These are phyloP conservation scores for Osmanthus fragrans DNA, from an alignment of 257 asterid species.

Conservation along the genomic window DNA sequence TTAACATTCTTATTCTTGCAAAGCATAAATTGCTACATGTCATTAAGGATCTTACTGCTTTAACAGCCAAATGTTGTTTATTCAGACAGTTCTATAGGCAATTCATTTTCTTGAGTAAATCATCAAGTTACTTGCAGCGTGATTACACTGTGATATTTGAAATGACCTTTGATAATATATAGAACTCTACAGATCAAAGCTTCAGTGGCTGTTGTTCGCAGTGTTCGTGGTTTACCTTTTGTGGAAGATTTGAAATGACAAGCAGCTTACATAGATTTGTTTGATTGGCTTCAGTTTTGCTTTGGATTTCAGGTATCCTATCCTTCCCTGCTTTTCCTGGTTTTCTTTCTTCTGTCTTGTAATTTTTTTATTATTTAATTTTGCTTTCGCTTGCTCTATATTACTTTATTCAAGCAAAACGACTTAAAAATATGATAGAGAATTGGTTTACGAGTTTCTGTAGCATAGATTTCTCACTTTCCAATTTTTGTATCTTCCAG, in stretches of 20 bases:
- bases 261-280: slow-evolving; percentile 58
- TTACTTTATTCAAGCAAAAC: background rate
- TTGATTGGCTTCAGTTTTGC: slow-evolving; percentile 88
- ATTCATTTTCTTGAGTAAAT: slow-evolving; percentile 12
- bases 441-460: background rate
- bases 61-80: slow-evolving; percentile 1
- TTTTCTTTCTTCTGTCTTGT: slow-evolving; percentile 10
- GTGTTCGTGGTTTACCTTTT: slow-evolving; percentile 82
- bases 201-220: slow-evolving; percentile 69
- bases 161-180: slow-evolving; percentile 34
- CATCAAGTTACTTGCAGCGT: slow-evolving; percentile 10
- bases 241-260: slow-evolving; percentile 56
- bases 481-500: too few relatives aligned
- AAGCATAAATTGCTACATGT: background rate
- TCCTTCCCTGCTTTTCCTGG: background rate
- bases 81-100: slow-evolving; percentile 8
- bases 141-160: slow-evolving; percentile 21
- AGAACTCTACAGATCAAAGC: slow-evolving; percentile 63
- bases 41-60: slow-evolving; percentile 1
- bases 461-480: background rate
- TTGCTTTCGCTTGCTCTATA: background rate
- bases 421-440: background rate
- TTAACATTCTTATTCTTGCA: background rate
- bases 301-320: slow-evolving; percentile 86
- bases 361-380: background rate